These are phyloP conservation scores for Parafenestella ontariensis DNA, from an alignment of 2,329 filamentous ascomycete genomes.

Conservation along the genomic window DNA sequence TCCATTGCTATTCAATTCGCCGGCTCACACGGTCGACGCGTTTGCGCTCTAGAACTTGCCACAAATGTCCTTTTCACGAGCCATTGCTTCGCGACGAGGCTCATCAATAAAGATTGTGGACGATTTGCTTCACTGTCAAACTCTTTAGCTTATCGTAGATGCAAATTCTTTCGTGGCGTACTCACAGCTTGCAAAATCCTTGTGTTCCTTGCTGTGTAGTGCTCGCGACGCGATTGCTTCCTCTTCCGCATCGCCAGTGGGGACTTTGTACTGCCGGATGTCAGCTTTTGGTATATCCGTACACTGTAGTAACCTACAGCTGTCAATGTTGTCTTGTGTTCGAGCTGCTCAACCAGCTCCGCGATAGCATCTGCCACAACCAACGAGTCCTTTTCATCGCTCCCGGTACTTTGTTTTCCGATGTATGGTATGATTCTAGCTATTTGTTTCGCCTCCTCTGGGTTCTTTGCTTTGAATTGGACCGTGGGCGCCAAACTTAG, in stretches of 20 bases:
- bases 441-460: constrained; percentile 57
- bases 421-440: constrained; percentile 56
- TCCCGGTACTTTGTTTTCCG: constrained; percentile 50
- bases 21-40: constrained; percentile 9
- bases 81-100: not conserved
- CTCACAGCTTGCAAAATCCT: constrained; percentile 46
- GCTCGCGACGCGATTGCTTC: constrained; percentile 45
- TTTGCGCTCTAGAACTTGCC: not conserved
- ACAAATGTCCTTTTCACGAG: not conserved
- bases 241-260: constrained; percentile 45
- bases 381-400: constrained; percentile 53
- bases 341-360: constrained; percentile 55
- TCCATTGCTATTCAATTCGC: constrained; percentile 14
- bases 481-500: constrained; percentile 62
- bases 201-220: constrained; percentile 46
- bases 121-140: constrained; percentile 41
- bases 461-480: constrained; percentile 58
- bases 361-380: constrained; percentile 56
- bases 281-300: constrained; percentile 14
- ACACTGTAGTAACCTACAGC: constrained; percentile 31
- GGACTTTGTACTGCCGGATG: constrained; percentile 41
- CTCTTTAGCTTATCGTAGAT: constrained; percentile 9
- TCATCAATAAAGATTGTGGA: constrained; percentile 39
- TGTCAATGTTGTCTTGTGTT: constrained; percentile 46
- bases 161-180: not conserved